Conservation (phyloP, 129 eudicot genomes). For the Sambucus nigra region DNA sequence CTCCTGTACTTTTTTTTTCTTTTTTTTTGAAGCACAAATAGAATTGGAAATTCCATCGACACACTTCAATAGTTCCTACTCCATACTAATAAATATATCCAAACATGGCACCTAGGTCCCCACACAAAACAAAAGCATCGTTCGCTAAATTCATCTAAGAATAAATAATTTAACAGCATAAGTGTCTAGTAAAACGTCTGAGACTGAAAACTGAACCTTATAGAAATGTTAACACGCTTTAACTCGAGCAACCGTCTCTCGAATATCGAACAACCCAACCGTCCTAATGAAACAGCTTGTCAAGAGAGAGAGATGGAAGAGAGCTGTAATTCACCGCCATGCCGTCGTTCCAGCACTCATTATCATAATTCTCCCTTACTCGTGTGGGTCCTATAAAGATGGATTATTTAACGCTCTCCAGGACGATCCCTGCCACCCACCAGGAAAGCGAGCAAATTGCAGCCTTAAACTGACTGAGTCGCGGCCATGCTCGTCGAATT, state of each 20-base stretch:
- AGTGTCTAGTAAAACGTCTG: conserved; percentile 10
- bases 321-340: conserved; percentile 14
- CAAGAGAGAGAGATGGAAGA: conserved; percentile 1
- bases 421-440: conserved; percentile 84
- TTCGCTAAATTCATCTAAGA: not conserved
- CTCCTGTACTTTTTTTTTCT: too few relatives aligned
- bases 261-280: conserved; percentile 27
- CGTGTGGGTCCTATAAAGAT: conserved; percentile 49
- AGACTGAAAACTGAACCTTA: conserved; percentile 9
- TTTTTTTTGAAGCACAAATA: not conserved
- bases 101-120: conserved; percentile 2
- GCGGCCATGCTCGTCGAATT: conserved; percentile 87
- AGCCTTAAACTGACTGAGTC: conserved; percentile 57
- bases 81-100: conserved; percentile 5
- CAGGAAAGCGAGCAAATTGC: conserved; percentile 93
- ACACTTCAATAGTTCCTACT: not conserved
- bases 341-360: conserved; percentile 20
- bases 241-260: conserved; percentile 15
- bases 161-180: conserved; percentile 6
- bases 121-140: not conserved
- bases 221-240: conserved; percentile 11
- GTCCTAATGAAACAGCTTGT: conserved; percentile 25
- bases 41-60: too few relatives aligned
- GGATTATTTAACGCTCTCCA: conserved; percentile 60
- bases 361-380: conserved; percentile 21